Base-by-base conservation (phyloP, 139 green algal genomes). In the Haematococcus sp. region DNA sequence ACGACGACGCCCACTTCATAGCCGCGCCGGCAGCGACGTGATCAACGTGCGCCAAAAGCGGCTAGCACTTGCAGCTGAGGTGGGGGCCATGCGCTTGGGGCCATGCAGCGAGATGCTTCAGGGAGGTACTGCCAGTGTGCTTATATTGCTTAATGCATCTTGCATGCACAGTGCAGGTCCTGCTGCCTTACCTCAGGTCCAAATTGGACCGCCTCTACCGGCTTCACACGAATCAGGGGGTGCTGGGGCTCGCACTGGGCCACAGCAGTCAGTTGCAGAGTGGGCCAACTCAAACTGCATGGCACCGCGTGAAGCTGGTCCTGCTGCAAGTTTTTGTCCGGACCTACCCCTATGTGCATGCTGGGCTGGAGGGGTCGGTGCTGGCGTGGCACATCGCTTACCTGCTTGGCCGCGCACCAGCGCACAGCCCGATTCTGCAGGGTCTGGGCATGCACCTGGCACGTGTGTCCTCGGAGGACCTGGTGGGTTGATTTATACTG, bases 341-440 rank as follows among this genome's bases (percentile, higher is more conserved):
- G 0, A 34, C 54, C 5, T 94, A 91, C 71, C 90, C 91, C 30
- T 88, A 68, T 61, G 11, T 85, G 3, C 79, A 84, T 27, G 80
- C 86, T 4, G 75, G 44, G 2, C 54, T 87, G 35, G 87, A 96
- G 73, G 60, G 72, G 9, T 40, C 70, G 0, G 66, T 68, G 9
- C 88, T 96, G 46, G 75, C 69, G 11, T 95, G 93, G 74, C 91
- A 96, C 76, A 52, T 93, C 69, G 30, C 75, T 0, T 96, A 93
- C 71, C 71, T 96, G 66, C 70, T 96, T 70, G 78, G 78, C 0
- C 52, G 63, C 7, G 76, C 75, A 0, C 76, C 83, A 17, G 58
- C 65, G 32, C 79, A 85, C 74, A 58, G 74, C 20, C 79, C 79
- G 1, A 54, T 67, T 22, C 79, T 81, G 63, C 79, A 84, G 31